Base-by-base conservation (phyloP, 2,329 filamentous ascomycete species). In the Scortechinia acanthostroma region DNA sequence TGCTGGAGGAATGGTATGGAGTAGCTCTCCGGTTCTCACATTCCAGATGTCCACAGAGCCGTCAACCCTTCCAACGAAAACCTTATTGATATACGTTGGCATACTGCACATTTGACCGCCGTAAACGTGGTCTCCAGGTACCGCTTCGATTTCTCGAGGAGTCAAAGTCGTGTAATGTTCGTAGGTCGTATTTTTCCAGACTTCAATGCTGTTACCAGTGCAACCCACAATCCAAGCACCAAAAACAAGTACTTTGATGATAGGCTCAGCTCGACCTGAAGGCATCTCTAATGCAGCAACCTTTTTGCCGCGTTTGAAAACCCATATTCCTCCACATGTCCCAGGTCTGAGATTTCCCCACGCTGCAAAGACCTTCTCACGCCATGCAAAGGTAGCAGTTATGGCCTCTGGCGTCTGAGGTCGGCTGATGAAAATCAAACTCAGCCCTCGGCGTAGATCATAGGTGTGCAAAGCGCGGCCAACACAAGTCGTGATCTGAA, bases 1-100 rank as follows among this genome's bases (percentile, higher is more conserved):
- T 0, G 87, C 83, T 1, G 93, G 87, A 14, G 93, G 69, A 44
- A 98, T 83, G 2, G 90, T 94, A 63, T 96, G 94, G 21, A 98
- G 80, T 45, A 96, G 73, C 62, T 94, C 95, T 42, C 79, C 91
- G 3, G 88, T 95, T 59, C 86, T 94, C 49, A 98, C 71, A 58
- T 98, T 98, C 91, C 93, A 98, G 43, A 98, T 95, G 58, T 98
- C 93, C 5, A 96, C 83, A 62, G 83, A 86, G 4, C 93, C 93
- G 60, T 98, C 90, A 50, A 77, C 78, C 55, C 89, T 83, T 6
- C 89, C 94, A 2, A 89, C 86, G 52, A 97, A 89, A 40, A 98
- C 78, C 65, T 98, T 98, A 72, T 98, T 98, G 49, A 98, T 66
- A 62, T 90, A 95, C 0, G 93, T 97, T 1, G 91, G 91, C 84